Conservation (phyloP, 2,329 filamentous ascomycete species). For the Aotearoamyces nothofagi region DNA sequence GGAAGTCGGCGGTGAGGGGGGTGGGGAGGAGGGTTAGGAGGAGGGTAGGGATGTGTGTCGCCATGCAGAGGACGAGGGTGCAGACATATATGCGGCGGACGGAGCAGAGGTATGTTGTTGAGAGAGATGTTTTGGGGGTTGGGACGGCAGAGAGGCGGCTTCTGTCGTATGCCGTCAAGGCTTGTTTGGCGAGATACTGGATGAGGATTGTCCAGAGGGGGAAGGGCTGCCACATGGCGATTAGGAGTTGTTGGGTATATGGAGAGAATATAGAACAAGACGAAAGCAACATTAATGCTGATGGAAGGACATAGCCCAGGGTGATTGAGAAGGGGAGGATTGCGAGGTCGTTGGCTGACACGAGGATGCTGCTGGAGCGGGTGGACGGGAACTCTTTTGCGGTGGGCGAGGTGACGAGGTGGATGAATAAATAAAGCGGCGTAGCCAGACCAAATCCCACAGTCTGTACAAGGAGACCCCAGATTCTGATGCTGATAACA, state of each 20-base stretch:
- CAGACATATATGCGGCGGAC: constrained; percentile 16
- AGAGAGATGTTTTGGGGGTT: constrained; percentile 8
- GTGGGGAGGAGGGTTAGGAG: constrained; percentile 24
- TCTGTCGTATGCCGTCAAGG: constrained; percentile 8
- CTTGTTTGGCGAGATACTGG: constrained; percentile 18
- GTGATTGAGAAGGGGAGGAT: constrained; percentile 25
- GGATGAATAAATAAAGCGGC: constrained; percentile 26
- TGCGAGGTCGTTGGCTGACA: constrained; percentile 12
- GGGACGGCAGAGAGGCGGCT: constrained; percentile 12
- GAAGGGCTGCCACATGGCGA: constrained; percentile 34
- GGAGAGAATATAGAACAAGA: constrained; percentile 22
- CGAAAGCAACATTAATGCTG: constrained; percentile 26
- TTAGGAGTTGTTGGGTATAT: constrained; percentile 28
- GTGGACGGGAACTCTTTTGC: constrained; percentile 18
- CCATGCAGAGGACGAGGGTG: constrained; percentile 22
- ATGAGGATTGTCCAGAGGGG: constrained; percentile 28
- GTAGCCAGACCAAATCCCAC: constrained; percentile 27
- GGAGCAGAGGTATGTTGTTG: constrained; percentile 9
- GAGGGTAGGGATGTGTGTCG: constrained; percentile 24
- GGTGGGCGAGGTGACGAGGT: constrained; percentile 26
- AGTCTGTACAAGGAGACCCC: constrained; percentile 26
- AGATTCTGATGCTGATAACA: constrained; percentile 18
- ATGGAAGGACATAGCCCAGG: constrained; percentile 28
- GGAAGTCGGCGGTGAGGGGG: constrained; percentile 20
- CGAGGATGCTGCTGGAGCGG: constrained; percentile 16